Conservation (phyloP, 148 eudicot species). For the Chenopodium formosanum region DNA sequence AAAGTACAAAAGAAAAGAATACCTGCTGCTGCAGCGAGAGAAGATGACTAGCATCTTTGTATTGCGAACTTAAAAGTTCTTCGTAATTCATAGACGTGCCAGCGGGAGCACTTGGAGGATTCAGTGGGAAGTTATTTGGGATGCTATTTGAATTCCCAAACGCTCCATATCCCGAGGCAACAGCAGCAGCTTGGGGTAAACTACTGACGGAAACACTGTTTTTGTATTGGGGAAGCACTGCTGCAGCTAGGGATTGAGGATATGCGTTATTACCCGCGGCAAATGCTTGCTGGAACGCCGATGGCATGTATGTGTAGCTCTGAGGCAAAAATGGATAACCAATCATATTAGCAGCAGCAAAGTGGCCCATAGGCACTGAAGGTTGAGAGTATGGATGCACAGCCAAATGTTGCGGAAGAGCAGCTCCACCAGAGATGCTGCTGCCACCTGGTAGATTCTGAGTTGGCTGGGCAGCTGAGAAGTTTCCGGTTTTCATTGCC, state of each 20-base stretch:
- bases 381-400: conserved; percentile 75
- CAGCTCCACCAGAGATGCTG: conserved; percentile 54
- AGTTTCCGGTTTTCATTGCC: conserved; percentile 60
- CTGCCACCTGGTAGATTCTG: conserved; percentile 53
- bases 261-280: conserved; percentile 62
- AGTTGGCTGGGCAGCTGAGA: conserved; percentile 55
- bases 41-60: conserved; percentile 75
- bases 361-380: conserved; percentile 70
- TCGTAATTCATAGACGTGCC: conserved; percentile 66
- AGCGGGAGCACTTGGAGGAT: conserved; percentile 66
- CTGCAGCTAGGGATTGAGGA: conserved; percentile 71
- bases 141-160: conserved; percentile 68
- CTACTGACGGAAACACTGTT: conserved; percentile 63
- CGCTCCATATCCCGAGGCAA: conserved; percentile 78
- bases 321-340: conserved; percentile 72
- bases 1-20: conserved; percentile 9
- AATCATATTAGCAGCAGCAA: conserved; percentile 60
- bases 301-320: conserved; percentile 76
- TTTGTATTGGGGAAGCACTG: conserved; percentile 72
- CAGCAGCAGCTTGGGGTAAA: conserved; percentile 77
- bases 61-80: conserved; percentile 64
- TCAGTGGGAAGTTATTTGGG: conserved; percentile 65
- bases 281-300: conserved; percentile 79
- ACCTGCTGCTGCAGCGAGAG: conserved; percentile 92
- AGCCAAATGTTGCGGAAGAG: conserved; percentile 72